Evolutionary conservation across 306 rosid species (phyloP).

Genomic region (Delonix regia): DNA sequence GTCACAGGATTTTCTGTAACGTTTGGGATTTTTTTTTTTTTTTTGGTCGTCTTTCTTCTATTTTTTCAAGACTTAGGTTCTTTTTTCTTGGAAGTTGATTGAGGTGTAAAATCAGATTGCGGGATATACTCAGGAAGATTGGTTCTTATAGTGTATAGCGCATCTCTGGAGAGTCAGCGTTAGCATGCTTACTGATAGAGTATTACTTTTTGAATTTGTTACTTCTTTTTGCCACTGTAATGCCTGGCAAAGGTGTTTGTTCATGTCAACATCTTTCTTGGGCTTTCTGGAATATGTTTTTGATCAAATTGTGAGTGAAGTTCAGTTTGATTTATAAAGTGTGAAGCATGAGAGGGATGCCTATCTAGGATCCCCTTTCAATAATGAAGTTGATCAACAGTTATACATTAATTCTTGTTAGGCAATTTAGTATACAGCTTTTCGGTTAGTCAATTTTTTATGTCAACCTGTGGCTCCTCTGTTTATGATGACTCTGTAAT

Average conservation of each 20-base stretch:
- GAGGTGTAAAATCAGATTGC: slow-evolving; percentile 80
- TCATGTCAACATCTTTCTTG: slow-evolving; percentile 32
- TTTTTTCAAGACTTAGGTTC: slow-evolving; percentile 52
- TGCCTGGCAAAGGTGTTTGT: slow-evolving; percentile 61
- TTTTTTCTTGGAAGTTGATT: slow-evolving; percentile 62
- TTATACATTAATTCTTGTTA: slow-evolving; percentile 40
- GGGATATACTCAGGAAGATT: slow-evolving; percentile 66
- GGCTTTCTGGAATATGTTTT: slow-evolving; percentile 50
- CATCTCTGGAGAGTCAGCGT: slow-evolving; percentile 53
- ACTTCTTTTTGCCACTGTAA: slow-evolving; percentile 53
- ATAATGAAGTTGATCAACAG: slow-evolving; percentile 52
- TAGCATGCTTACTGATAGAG: slow-evolving; percentile 55
- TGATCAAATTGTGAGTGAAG: slow-evolving; percentile 60
- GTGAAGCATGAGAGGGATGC: slow-evolving; percentile 56
- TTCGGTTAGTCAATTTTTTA: slow-evolving; percentile 18
- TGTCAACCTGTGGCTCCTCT: slow-evolving; percentile 12
- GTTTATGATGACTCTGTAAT: not conserved
- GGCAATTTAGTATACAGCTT: slow-evolving; percentile 36
- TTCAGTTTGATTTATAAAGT: slow-evolving; percentile 57
- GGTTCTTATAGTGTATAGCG: slow-evolving; percentile 59
- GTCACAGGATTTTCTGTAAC: slow-evolving; percentile 69
- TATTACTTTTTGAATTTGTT: slow-evolving; percentile 40
- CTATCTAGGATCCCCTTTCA: slow-evolving; percentile 60
- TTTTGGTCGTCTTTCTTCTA: slow-evolving; percentile 18
- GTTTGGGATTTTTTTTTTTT: slow-evolving; percentile 54